These are phyloP conservation scores for Eragrostis nindensis DNA, from an alignment of 176 grass and related monocot species.

Conservation along the genomic window DNA sequence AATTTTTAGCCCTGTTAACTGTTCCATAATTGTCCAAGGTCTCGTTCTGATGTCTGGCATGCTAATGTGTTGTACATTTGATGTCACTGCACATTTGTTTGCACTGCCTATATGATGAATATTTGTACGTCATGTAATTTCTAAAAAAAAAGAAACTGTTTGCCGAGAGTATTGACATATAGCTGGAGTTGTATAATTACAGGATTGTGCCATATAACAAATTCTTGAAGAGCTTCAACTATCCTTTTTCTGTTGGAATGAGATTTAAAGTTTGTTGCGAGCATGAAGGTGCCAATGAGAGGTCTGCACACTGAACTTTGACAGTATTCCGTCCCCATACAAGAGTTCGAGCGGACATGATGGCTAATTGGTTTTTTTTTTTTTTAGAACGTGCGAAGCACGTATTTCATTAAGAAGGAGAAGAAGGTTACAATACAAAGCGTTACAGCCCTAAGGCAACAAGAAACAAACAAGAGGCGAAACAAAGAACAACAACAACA, in stretches of 20 bases:
- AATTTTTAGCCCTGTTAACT: background rate
- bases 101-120: background rate
- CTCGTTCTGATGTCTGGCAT: conserved; percentile 11
- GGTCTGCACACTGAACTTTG: conserved; percentile 50
- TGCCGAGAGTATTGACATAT: background rate
- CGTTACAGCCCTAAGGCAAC: too few relatives aligned
- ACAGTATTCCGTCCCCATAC: background rate
- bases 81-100: background rate
- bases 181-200: conserved; percentile 18
- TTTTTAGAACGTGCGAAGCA: too few relatives aligned
- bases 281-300: conserved; percentile 80
- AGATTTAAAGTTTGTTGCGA: conserved; percentile 77
- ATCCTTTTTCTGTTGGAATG: conserved; percentile 69
- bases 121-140: background rate
- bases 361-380: too few relatives aligned
- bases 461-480: too few relatives aligned
- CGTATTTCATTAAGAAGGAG: too few relatives aligned
- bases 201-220: conserved; percentile 78
- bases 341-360: too few relatives aligned
- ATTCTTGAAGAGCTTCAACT: conserved; percentile 63
- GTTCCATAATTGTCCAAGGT: background rate
- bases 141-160: background rate
- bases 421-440: too few relatives aligned
- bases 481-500: too few relatives aligned
- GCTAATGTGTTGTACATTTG: too few relatives aligned